These are phyloP conservation scores for Lentinula novae-zelandiae DNA, from an alignment of 1,284 basidiomycete genomes.

Conservation along the genomic window DNA sequence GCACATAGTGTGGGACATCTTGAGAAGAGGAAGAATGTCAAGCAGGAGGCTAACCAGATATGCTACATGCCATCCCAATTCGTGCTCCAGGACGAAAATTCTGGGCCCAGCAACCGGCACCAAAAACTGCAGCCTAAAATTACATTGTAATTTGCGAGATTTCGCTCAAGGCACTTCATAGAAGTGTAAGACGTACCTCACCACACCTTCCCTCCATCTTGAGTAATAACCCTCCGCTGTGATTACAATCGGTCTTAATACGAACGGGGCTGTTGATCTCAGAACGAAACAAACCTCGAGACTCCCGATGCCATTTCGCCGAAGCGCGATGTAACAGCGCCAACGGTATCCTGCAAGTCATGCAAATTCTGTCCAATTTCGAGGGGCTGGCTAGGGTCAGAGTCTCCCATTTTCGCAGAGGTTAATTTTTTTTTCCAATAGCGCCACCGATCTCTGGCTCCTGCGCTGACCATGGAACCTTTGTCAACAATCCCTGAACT, in stretches of 20 bases:
- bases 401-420: constrained; percentile 1
- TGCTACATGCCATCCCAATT: constrained; percentile 55
- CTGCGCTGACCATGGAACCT: constrained; percentile 43
- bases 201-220: constrained; percentile 69
- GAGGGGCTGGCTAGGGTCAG: background rate
- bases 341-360: constrained; percentile 70
- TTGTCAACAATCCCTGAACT: constrained; percentile 33
- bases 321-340: constrained; percentile 48
- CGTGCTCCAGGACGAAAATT: background rate
- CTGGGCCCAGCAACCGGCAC: constrained; percentile 71
- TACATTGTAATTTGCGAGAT: background rate
- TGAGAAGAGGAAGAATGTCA: background rate
- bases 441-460: constrained; percentile 52
- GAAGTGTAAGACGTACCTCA: constrained; percentile 39
- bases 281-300: constrained; percentile 50
- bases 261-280: background rate
- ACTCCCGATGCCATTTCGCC: constrained; percentile 63
- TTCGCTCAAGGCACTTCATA: background rate
- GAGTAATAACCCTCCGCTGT: constrained; percentile 69
- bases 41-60: constrained; percentile 49
- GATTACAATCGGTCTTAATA: background rate
- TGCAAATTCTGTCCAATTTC: constrained; percentile 17
- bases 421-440: constrained; percentile 52
- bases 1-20: background rate
- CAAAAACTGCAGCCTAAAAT: constrained; percentile 53